Base-by-base conservation (phyloP, 208 protist genomes). In the Wallacemonas sp. region DNA sequence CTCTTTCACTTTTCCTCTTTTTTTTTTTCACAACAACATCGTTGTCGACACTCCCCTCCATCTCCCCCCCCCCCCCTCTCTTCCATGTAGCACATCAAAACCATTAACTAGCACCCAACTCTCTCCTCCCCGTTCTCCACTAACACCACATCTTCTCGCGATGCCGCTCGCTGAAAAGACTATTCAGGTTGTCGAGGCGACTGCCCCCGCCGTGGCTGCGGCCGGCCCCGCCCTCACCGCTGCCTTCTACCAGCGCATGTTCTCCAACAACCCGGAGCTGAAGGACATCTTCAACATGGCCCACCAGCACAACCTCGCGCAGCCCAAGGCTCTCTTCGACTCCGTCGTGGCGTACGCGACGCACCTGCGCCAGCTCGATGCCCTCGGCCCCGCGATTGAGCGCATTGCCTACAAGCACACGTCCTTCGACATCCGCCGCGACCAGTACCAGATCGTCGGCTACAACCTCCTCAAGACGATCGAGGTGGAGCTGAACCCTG, bases 221-320 rank as follows among this genome's bases (percentile, higher is more conserved):
- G 68, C 57, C 17, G 75, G 75, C 32, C 64, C 69, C 3, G 32
- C 63, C 34, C 68, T 80, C 14, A 76, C 65, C 12, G 49, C 57
- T 1, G 60, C 64, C 55, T 80, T 80, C 69, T 80, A 80, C 69
- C 33, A 80, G 61, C 75, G 75, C 65, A 80, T 80, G 75, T 48
- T 80, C 36, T 48, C 4, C 36, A 57, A 68, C 75, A 68, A 80
- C 65, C 68, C 68, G 9, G 75, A 80, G 75, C 57, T 80, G 56
- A 80, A 80, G 55, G 70, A 80, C 48, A 38, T 80, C 48, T 80
- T 80, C 70, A 80, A 76, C 66, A 69, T 76, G 38, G 68, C 75
- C 44, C 75, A 80, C 46, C 75, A 80, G 69, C 57, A 39, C 36
- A 54, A 69, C 58, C 58, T 80, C 3, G 47, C 57, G 38, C 75